Conservation (phyloP, 1,284 basidiomycete species). For the Microbotryum saponariae region DNA sequence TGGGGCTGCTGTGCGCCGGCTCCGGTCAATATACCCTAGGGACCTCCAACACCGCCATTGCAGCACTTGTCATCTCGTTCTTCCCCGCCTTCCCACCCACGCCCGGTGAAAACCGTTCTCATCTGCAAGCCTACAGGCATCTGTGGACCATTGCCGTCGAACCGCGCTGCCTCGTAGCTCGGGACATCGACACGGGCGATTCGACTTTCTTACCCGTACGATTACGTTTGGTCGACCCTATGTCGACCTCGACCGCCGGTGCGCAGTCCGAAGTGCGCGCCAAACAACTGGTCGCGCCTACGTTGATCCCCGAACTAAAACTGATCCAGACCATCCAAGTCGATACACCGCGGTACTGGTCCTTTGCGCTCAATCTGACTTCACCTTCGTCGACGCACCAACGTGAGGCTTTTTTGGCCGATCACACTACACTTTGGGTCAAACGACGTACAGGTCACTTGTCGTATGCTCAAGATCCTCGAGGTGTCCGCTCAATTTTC, state of each 20-base stretch:
- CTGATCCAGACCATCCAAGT: conserved; percentile 68
- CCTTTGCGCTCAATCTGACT: conserved; percentile 69
- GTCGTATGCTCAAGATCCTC: conserved; percentile 84
- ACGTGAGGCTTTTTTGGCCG: conserved; percentile 53
- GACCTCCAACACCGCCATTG: conserved; percentile 82
- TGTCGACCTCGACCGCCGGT: conserved; percentile 35
- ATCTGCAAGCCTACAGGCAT: conserved; percentile 87
- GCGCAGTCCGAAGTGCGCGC: conserved; percentile 45
- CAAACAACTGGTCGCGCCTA: conserved; percentile 77
- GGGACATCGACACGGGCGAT: conserved; percentile 82
- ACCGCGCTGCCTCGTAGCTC: conserved; percentile 80
- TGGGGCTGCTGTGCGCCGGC: conserved; percentile 89
- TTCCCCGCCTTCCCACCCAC: conserved; percentile 76
- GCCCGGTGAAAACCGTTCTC: conserved; percentile 80
- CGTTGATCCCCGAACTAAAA: conserved; percentile 79
- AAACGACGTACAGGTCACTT: conserved; percentile 87
- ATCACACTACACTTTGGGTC: conserved; percentile 70
- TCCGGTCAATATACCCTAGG: conserved; percentile 87
- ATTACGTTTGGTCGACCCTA: conserved; percentile 58
- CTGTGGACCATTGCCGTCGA: conserved; percentile 93
- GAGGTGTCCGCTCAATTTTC: conserved; percentile 81
- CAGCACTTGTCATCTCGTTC: conserved; percentile 79
- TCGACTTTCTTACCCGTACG: conserved; percentile 86
- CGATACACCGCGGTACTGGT: conserved; percentile 91
- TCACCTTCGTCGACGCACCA: conserved; percentile 57